Conservation (phyloP, 768 basidiomycete genomes). For the Suillus americanus region DNA sequence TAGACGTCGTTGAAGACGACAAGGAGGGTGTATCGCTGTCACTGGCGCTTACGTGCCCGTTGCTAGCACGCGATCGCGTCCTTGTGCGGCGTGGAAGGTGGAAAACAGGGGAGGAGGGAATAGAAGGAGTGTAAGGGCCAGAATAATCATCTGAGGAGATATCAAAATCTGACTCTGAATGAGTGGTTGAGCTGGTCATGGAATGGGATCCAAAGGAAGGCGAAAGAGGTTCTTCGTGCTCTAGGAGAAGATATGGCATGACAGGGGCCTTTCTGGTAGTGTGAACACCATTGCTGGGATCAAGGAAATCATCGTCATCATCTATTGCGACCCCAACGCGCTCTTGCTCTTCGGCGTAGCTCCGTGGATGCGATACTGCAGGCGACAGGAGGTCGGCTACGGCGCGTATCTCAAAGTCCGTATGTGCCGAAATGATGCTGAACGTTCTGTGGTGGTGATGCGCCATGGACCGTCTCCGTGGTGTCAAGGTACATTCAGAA, state of each 20-base stretch:
- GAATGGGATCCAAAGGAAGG: constrained; percentile 21
- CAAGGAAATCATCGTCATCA: constrained; percentile 31
- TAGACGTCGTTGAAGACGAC: constrained; percentile 39
- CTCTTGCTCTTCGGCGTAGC: constrained; percentile 28
- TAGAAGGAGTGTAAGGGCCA: constrained; percentile 19
- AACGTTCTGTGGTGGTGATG: constrained; percentile 30
- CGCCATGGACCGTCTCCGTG: constrained; percentile 19
- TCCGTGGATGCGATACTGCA: constrained; percentile 23
- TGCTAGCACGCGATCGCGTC: constrained; percentile 25
- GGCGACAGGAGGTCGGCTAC: constrained; percentile 48
- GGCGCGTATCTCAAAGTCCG: constrained; percentile 52
- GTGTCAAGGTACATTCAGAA: constrained; percentile 27
- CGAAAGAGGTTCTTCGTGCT: constrained; percentile 32
- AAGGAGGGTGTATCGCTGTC: constrained; percentile 52
- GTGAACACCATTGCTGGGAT: constrained; percentile 18
- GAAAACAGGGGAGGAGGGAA: constrained; percentile 22
- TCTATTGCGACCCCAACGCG: constrained; percentile 22
- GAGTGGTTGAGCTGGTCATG: constrained; percentile 15
- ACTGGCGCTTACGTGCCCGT: constrained; percentile 29
- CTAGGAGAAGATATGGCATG: constrained; percentile 27
- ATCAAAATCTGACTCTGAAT: constrained; percentile 38
- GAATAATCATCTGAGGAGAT: constrained; percentile 27
- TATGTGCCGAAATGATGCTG: constrained; percentile 47
- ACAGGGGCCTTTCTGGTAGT: constrained; percentile 10
- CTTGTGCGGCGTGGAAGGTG: constrained; percentile 36